Base-by-base conservation (phyloP, 164 flowering plant genomes). In the Aristolochia fimbriata region DNA sequence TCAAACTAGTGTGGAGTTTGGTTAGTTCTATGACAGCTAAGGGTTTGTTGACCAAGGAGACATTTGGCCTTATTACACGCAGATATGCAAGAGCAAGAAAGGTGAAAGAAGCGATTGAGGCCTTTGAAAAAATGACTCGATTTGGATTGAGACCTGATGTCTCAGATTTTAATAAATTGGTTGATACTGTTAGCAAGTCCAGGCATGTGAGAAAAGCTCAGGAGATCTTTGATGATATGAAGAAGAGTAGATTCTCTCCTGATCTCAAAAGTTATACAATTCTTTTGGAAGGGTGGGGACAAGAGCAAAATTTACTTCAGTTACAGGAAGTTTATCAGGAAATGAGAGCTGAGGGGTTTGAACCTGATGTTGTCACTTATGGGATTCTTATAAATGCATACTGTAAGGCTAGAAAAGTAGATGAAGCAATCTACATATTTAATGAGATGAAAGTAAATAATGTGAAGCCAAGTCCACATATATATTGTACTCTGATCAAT, bases 211-310 rank as follows among this genome's bases (percentile, higher is more conserved):
- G 62, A 61, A 70, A 37, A 11, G 96, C 98, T 33, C 91, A 92
- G 14, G 66, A 80, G 72, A 64, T 71, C 19, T 71, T 92, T 51
- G 96, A 85, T 62, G 71, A 81, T 71, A 76, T 77, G 89, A 79
- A 78, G 57, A 77, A 77, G 24, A 70, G 54, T 52, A 62, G 70
- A 51, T 74, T 74, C 58, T 2, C 9, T 12, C 61, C 70, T 1
- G 69, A 63, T 45, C 45, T 75, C 20, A 69, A 69, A 66, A 69
- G 57, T 4, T 69, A 72, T n/a, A 61, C 81, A 0, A 81, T 84
- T 31, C 63, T 92, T 60, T 62, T 87, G 46, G 95, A 89, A 74
- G 96, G 93, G 0, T 92, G 89, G 89, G 88, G 96, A 1, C 67
- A 75, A 43, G 82, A 78, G 19, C 58, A 65, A 60, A 78, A 81